Evolutionary conservation across 371 early-diverging fungal genomes (phyloP).

Genomic region (Mucor saturninus): DNA sequence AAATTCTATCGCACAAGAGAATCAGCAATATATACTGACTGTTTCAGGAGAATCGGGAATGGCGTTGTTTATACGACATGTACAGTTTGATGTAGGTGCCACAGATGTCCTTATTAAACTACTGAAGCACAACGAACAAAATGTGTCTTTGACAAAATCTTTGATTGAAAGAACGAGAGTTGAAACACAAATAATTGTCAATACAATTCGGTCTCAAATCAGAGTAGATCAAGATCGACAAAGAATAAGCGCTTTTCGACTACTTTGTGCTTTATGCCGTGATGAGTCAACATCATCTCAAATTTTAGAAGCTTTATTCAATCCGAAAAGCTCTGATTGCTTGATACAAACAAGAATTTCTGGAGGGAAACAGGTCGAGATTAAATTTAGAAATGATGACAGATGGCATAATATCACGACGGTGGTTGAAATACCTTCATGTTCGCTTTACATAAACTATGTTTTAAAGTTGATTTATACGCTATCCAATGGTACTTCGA

Average conservation of each 20-base stretch:
- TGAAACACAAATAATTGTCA: slow-evolving; percentile 1
- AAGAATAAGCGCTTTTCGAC: slow-evolving; percentile 15
- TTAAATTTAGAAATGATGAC: slow-evolving; percentile 20
- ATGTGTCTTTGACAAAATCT: background rate
- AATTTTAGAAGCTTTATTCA: slow-evolving; percentile 18
- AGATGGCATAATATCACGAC: slow-evolving; percentile 31
- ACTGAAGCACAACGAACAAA: slow-evolving; percentile 5
- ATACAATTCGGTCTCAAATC: background rate
- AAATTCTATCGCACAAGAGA: slow-evolving; percentile 14
- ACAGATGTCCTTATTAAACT: slow-evolving; percentile 34
- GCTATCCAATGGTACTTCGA: slow-evolving; percentile 24
- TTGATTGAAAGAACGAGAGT: slow-evolving; percentile 12
- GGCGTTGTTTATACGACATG: slow-evolving; percentile 32
- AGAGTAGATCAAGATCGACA: background rate
- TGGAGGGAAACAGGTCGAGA: slow-evolving; percentile 18
- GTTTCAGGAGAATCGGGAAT: slow-evolving; percentile 33
- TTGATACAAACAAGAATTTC: slow-evolving; percentile 25
- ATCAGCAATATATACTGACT: slow-evolving; percentile 29
- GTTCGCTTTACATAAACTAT: slow-evolving; percentile 22
- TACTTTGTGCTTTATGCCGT: slow-evolving; percentile 19
- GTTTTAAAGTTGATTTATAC: slow-evolving; percentile 30
- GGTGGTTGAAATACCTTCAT: slow-evolving; percentile 16
- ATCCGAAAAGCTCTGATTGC: background rate
- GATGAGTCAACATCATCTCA: background rate
- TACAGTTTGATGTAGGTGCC: slow-evolving; percentile 35